phyloP scores from a whole-genome alignment of 331 rosid species.

The Quercus tomentella region DNA sequence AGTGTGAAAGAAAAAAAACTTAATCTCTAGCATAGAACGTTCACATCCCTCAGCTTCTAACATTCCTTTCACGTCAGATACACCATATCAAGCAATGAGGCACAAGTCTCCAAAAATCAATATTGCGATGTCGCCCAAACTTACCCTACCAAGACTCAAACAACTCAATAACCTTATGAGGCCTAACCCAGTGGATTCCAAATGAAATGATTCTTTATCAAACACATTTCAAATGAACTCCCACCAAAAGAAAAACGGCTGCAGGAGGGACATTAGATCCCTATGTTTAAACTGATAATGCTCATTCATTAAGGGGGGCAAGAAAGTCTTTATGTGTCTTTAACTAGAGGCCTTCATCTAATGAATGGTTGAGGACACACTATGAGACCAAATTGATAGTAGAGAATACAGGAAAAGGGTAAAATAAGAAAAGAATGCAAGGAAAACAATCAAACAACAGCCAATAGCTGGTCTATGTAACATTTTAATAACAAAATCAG shows the following conservation, averaged over 20 bases:
- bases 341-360: neutral
- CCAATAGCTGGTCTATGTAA: neutral
- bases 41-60: no score
- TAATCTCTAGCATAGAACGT: no score
- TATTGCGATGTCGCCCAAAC: no score
- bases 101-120: no score
- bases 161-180: no score
- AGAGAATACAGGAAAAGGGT: neutral
- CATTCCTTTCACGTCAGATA: no score
- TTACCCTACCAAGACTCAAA: no score
- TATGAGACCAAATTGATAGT: neutral
- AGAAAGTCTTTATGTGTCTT: neutral
- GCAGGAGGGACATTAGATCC: neutral
- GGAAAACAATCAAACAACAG: neutral
- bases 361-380: neutral
- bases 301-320: neutral
- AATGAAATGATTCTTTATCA: slow-evolving; percentile 6
- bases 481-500: neutral
- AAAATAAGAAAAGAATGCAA: neutral
- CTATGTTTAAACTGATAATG: neutral
- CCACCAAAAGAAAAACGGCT: neutral
- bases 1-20: no score
- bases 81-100: no score
- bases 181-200: no score
- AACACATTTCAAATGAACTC: slow-evolving; percentile 1